These are phyloP conservation scores for Murraya koenigii DNA, from an alignment of 345 rosid genomes.

Conservation along the genomic window DNA sequence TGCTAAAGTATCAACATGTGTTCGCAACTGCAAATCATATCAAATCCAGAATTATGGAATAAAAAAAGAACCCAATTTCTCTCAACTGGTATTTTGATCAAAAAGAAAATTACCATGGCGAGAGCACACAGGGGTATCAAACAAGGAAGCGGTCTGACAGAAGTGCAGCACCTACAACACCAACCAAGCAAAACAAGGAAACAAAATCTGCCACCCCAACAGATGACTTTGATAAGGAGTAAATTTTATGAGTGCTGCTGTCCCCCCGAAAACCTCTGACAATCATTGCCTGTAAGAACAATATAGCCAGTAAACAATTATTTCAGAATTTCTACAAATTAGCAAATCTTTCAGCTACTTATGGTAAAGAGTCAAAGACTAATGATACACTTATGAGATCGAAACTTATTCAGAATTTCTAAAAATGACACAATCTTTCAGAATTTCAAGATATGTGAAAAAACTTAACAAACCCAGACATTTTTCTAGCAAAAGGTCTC, in stretches of 20 bases:
- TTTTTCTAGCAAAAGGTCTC: neutral
- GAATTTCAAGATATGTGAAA: too few relatives aligned
- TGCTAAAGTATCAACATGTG: neutral
- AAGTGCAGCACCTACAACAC: constrained; percentile 60
- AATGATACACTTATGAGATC: neutral
- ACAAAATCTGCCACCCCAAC: constrained; percentile 52
- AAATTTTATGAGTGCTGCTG: constrained; percentile 63
- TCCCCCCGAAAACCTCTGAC: constrained; percentile 91
- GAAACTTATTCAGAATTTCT: neutral
- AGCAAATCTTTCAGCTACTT: neutral
- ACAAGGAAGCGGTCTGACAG: constrained; percentile 60
- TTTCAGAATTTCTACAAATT: neutral
- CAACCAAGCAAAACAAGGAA: constrained; percentile 58
- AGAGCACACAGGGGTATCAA: constrained; percentile 21
- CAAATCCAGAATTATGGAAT: neutral
- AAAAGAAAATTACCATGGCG: constrained; percentile 1
- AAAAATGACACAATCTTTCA: too few relatives aligned
- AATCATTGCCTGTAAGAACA: constrained; percentile 81
- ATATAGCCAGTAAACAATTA: neutral
- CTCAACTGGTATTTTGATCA: neutral
- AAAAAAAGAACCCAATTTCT: neutral
- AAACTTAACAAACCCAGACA: neutral
- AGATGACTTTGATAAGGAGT: constrained; percentile 54
- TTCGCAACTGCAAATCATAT: neutral
- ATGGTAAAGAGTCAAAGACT: neutral